phyloP scores from a whole-genome alignment of 1,284 basidiomycete genomes.

The Omphalotus olearius region DNA sequence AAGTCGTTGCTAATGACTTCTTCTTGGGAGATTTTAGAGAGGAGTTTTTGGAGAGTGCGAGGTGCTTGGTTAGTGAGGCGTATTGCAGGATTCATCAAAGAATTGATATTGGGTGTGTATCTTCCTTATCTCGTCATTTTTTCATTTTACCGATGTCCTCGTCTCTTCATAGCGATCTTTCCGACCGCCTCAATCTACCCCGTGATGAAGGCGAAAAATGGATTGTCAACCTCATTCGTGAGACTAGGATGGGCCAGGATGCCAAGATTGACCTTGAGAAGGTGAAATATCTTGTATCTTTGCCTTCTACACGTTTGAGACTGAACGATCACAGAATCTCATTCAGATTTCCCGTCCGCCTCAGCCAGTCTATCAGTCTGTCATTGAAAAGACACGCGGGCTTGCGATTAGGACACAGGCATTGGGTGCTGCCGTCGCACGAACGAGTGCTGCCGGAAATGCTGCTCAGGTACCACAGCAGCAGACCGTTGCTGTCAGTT shows the following conservation, averaged over 20 bases:
- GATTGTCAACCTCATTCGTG: conserved; percentile 98
- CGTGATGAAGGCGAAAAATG: conserved; percentile 97
- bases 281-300: conserved; percentile 32
- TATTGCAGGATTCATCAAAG: conserved; percentile 97
- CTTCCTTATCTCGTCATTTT: background rate
- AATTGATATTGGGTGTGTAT: conserved; percentile 86
- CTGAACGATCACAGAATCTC: conserved; percentile 63
- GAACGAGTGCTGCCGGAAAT: conserved; percentile 1
- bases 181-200: conserved; percentile 87
- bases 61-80: conserved; percentile 93
- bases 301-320: conserved; percentile 14
- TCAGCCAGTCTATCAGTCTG: conserved; percentile 87
- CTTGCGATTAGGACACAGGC: conserved; percentile 90
- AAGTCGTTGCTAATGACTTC: conserved; percentile 88
- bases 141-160: conserved; percentile 1
- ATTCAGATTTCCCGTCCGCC: conserved; percentile 93
- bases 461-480: background rate
- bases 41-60: conserved; percentile 93
- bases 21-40: conserved; percentile 89
- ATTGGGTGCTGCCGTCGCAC: conserved; percentile 73
- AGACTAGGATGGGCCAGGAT: conserved; percentile 92
- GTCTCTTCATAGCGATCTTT: conserved; percentile 66
- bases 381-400: conserved; percentile 95
- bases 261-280: conserved; percentile 97
- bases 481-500: conserved; percentile 2